Evolutionary conservation across 177 flowering plant genomes (phyloP).

Genomic region (Telopea speciosissima): DNA sequence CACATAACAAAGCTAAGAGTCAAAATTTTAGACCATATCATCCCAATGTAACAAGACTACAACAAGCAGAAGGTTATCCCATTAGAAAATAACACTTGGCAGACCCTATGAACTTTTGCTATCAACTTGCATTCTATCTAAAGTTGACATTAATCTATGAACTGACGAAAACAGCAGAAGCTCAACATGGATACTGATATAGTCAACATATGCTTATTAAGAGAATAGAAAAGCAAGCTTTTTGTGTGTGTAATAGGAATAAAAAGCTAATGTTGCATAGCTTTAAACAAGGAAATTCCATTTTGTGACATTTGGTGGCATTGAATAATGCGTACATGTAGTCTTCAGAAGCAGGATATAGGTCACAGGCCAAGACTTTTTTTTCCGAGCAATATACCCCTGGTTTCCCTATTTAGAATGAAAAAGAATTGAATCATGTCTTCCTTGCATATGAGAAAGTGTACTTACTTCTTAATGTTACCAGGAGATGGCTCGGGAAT

Average conservation of each 20-base stretch:
- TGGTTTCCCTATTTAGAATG: no score
- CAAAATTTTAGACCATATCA: neutral
- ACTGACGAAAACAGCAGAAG: constrained; percentile 1
- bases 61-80: neutral
- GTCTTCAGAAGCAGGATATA: neutral
- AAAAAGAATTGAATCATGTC: no score
- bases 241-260: no score
- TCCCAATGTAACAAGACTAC: neutral
- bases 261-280: neutral
- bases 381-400: no score
- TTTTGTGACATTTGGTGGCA: neutral
- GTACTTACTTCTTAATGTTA: constrained; percentile 65
- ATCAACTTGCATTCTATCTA: neutral
- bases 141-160: neutral
- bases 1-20: neutral
- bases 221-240: neutral
- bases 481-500: constrained; percentile 86
- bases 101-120: neutral
- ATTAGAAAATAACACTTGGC: neutral
- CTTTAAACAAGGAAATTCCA: neutral
- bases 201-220: neutral
- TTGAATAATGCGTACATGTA: neutral
- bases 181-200: neutral
- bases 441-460: neutral
- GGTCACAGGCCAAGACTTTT: neutral